Conservation (phyloP, 768 basidiomycete species). For the Lentinula sp. region DNA sequence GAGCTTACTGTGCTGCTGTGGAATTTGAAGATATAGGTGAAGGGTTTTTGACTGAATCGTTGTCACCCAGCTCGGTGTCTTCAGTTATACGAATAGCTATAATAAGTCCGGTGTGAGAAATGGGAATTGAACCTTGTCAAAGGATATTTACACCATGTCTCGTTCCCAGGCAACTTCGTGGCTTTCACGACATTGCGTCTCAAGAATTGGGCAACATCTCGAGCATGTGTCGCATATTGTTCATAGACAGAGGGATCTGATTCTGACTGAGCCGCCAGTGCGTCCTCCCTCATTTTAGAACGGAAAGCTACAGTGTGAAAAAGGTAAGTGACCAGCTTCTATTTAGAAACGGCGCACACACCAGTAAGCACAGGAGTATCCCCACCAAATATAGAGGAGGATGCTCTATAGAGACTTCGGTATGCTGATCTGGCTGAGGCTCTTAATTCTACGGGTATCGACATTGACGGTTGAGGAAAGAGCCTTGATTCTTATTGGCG, state of each 20-base stretch:
- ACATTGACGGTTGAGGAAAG: constrained; percentile 29
- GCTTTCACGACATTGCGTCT: constrained; percentile 87
- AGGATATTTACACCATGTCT: constrained; percentile 50
- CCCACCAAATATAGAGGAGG: constrained; percentile 61
- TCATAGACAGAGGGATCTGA: constrained; percentile 44
- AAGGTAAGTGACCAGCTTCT: constrained; percentile 8
- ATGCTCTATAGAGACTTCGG: constrained; percentile 62
- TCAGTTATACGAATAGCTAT: constrained; percentile 67
- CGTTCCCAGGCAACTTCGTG: constrained; percentile 35
- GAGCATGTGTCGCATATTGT: constrained; percentile 50
- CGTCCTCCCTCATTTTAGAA: constrained; percentile 58
- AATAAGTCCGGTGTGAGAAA: background rate
- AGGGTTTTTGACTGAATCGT: constrained; percentile 68
- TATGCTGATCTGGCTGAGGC: constrained; percentile 73
- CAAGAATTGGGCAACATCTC: constrained; percentile 69
- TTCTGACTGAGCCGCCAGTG: constrained; percentile 31
- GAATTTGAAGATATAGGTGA: constrained; percentile 40
- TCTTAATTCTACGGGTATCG: constrained; percentile 48
- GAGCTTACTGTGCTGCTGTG: constrained; percentile 38
- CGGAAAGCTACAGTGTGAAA: constrained; percentile 53
- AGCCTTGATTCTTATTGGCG: background rate
- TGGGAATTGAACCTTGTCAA: background rate
- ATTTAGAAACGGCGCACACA: constrained; percentile 13
- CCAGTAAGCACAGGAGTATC: constrained; percentile 54
- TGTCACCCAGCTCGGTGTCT: constrained; percentile 84